Evolutionary conservation across 2,329 filamentous ascomycete species (phyloP), one percentile per base, ranked within the genome.

Genomic region (Colletotrichum gigasporum): DNA sequence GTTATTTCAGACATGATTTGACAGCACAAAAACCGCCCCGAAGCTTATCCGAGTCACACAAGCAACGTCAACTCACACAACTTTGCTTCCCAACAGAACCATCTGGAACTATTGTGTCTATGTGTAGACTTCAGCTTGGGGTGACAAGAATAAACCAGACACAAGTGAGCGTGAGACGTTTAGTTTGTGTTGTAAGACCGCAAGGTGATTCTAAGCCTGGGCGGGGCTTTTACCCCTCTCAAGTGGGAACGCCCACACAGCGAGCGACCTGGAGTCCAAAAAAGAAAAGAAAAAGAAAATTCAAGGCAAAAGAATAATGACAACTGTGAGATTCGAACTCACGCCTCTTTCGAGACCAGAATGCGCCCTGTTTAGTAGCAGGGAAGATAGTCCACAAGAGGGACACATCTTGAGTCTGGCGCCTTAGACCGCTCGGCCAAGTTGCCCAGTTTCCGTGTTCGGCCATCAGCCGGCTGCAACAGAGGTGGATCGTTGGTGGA

Each of bases 291-390:
- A 35, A 9, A 16, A 11, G 7, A 5, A 16, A 20, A 22, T 12
- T 7, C 3, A 54, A 1, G 7, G 12, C 7, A 16, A 50, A 45
- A 47, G 18, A 11, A 4, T 8, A 11, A 0, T 64, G 61, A 64
- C 61, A 64, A 64, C 61, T 64, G 61, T 64, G 61, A 64, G 61
- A 64, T 64, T 64, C 62, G 62, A 64, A 64, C 56, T 64, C 62
- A 64, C 62, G 62, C 56, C 42, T 64, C 62, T 64, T 64, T 53
- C 62, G 56, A 64, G 48, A 64, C 62, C 62, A 64, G 62, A 64
- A 64, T 64, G 5, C 62, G 30, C 57, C 50, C 42, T 55, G 14
- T n/a, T n/a, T n/a, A n/a, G n/a, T n/a, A n/a, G n/a, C n/a, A n/a
- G n/a, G 3, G 18, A 35, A 4, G 57, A 37, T 1, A n/a, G n/a